phyloP scores from a whole-genome alignment of 1,139 yeast genomes.

The Diutina neorugosa region DNA sequence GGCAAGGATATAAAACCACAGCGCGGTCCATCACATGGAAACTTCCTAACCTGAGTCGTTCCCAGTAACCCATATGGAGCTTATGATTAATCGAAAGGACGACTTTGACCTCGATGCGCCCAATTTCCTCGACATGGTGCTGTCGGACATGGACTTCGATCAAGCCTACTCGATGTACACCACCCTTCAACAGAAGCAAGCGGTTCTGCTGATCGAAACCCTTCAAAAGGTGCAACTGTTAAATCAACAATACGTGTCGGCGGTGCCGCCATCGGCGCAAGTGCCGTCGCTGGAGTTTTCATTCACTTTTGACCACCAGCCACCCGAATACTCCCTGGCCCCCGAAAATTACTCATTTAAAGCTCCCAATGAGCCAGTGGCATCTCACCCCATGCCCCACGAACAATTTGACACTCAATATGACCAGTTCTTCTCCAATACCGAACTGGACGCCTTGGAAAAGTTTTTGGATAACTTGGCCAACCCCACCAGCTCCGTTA shows the following conservation, averaged over 20 bases:
- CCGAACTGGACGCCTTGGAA: constrained; percentile 34
- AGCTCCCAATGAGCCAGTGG: not conserved
- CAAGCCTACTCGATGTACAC: constrained; percentile 33
- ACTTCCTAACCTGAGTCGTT: not conserved
- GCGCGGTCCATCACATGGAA: not conserved
- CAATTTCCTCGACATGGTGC: constrained; percentile 10
- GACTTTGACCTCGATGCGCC: constrained; percentile 2
- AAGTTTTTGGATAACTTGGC: constrained; percentile 34
- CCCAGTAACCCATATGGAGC: constrained; percentile 1
- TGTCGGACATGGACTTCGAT: constrained; percentile 34
- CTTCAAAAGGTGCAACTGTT: constrained; percentile 26
- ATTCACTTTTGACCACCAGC: not conserved
- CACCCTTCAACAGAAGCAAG: constrained; percentile 28
- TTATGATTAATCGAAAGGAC: constrained; percentile 2
- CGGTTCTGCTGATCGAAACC: constrained; percentile 23
- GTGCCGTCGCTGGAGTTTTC: not conserved
- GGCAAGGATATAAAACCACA: not conserved
- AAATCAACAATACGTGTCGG: not conserved
- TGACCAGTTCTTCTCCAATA: constrained; percentile 34
- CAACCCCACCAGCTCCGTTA: constrained; percentile 13
- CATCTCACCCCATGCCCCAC: not conserved
- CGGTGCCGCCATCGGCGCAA: not conserved
- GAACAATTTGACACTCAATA: not conserved
- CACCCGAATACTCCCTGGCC: not conserved
- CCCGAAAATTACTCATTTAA: not conserved